Evolutionary conservation across 495 filamentous ascomycete genomes (phyloP).

Genomic region (Daldinia childiae): DNA sequence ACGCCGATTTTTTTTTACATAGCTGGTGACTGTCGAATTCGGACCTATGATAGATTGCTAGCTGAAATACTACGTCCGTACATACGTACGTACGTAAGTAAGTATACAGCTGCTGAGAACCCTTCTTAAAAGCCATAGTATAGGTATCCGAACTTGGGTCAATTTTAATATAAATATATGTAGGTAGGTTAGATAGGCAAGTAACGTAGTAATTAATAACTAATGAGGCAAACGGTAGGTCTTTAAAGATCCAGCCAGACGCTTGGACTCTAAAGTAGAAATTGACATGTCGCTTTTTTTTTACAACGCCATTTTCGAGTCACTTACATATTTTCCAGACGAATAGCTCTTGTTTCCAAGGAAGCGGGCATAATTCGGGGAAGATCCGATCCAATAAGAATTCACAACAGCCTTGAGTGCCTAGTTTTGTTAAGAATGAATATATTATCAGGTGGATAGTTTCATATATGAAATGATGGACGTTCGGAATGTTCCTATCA

Average conservation of each 20-base stretch:
- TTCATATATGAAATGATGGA: no score
- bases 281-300: neutral
- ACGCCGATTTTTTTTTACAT: neutral
- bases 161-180: neutral
- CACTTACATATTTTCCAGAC: no score
- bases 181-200: neutral
- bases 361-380: no score
- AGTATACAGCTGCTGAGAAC: neutral
- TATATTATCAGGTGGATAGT: no score
- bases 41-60: neutral
- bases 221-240: neutral
- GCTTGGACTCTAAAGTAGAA: neutral
- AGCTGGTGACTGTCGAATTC: neutral
- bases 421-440: no score
- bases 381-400: no score
- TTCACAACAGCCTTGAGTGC: no score
- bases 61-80: constrained; percentile 1
- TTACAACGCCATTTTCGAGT: neutral
- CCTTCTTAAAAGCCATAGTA: neutral
- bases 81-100: no score
- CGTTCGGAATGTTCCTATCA: no score
- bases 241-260: neutral
- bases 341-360: no score
- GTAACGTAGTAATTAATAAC: neutral
- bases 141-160: neutral